Base-by-base conservation (phyloP, 2,329 filamentous ascomycete genomes). In the Trichophyton benhamiae region DNA sequence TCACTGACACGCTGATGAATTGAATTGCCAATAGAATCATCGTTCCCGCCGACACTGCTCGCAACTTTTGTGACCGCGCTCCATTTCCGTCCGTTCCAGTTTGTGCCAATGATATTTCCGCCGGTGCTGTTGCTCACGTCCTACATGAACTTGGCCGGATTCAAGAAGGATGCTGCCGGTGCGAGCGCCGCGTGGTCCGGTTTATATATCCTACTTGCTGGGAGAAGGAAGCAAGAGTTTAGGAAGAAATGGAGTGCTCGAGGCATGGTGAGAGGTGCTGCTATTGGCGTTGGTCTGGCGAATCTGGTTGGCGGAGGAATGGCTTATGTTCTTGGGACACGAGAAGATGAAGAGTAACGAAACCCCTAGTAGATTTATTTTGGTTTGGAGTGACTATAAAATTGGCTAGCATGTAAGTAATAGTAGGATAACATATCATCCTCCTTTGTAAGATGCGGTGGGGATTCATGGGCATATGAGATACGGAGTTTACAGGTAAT, bases 1-100 rank as follows among this genome's bases (percentile, higher is more conserved):
- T 48, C 57, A 57, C 42, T 52, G 57, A 65, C 25, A 58, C 15
- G 17, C 55, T 25, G 30, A 6, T 49, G 17, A 57, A 60, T 36
- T 38, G 52, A 42, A 46, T 44, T 20, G 49, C 63, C 58, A 53
- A 2, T 68, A 87, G 85, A 85, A 72, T 83, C 81, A 63, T 79
- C 85, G 7, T 79, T 88, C 36, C 83, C 85, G 1, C 82, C 86
- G 25, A 84, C 82, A 9, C 72, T 86, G 11, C 80, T 87, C 49
- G 85, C 86, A 62, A 85, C 84, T 7, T 76, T 88, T 49, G 81
- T 87, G 66, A 81, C 84, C 46, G 83, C 84, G 9, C 83, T 87
- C 67, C 82, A 87, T 75, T 76, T 81, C 49, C 82, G 83, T n/a
- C 85, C 86, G 6, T 83, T 86, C 72, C 84, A 85, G 69, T 69